Base-by-base conservation (phyloP, 768 basidiomycete species). In the Agaricus subrufescens region DNA sequence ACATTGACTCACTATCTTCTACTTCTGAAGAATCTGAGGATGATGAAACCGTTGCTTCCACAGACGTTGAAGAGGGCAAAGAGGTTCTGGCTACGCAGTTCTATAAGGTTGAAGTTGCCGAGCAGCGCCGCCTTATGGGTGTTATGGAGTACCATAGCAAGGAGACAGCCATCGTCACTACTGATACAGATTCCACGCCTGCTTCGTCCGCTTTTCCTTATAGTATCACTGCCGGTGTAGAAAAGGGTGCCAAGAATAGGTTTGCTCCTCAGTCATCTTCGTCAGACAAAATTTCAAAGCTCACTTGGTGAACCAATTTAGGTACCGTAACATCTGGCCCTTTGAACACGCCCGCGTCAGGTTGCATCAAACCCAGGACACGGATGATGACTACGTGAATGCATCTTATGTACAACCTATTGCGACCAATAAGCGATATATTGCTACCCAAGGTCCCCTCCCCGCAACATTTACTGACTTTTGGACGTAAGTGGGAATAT, bases 311-410 rank as follows among this genome's bases (percentile, higher is more conserved):
- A 58, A 43, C 60, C 53, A 54, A 34, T 12, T 31, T 60, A 94
- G 93, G 59, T 98, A 97, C 73, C 87, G 89, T 57, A 89, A 98
- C 67, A 97, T 98, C 56, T 98, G 94, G 92, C 96, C 96, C 0
- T 98, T 94, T 61, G 94, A 96, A 66, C 93, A 95, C 65, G 89
- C 95, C 23, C 86, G 96, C 39, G 94, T 98, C 3, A 80, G 87
- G 46, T 75, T 98, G 51, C 74, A 78, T 54, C 66, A 70, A 37
- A 62, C 62, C 40, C 62, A 56, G 48, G 61, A 63, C 30, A 57
- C 69, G 19, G 82, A 85, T 31, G 82, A 81, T 60, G 95, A 98
- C 67, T 98, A 98, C 67, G 86, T 98, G 69, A 98, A 98, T 66
- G 96, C 96, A 9, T 96, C 93, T 29, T 90, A 87, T 64, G 87